Conservation (phyloP, 305 asterid genomes). For the Fraxinus paxiana region DNA sequence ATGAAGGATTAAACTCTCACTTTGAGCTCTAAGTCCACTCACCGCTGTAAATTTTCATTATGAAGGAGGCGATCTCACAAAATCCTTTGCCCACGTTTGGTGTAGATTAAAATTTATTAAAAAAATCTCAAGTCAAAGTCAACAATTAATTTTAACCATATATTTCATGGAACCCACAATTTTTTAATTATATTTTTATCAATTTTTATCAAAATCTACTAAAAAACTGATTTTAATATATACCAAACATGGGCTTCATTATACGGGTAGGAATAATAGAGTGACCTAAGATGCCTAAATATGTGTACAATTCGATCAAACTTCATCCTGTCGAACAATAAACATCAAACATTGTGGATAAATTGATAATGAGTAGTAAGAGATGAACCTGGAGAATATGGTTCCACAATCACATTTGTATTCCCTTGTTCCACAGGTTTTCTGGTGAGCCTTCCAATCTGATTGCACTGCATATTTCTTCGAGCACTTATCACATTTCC, state of each 20-base stretch:
- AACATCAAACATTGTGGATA: not conserved
- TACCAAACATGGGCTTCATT: not conserved
- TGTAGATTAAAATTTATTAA: not conserved
- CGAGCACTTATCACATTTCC: conserved; percentile 80
- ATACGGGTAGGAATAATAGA: not conserved
- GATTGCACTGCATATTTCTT: conserved; percentile 87
- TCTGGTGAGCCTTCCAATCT: conserved; percentile 91
- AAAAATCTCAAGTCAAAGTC: not conserved
- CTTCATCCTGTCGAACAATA: not conserved
- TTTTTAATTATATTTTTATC: not conserved
- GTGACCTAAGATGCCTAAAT: not conserved
- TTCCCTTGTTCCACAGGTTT: conserved; percentile 86
- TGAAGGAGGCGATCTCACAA: not conserved
- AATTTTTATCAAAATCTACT: not conserved
- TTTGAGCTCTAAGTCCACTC: not conserved
- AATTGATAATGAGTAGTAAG: not conserved
- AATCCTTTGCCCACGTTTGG: not conserved
- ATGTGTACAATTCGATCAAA: not conserved
- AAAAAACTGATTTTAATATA: not conserved
- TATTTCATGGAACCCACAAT: not conserved
- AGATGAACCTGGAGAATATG: conserved; percentile 71
- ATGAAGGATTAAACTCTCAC: not conserved
- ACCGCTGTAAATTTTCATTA: not conserved
- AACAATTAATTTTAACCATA: not conserved
- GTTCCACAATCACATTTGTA: conserved; percentile 88